Evolutionary conservation across 2,329 filamentous ascomycete genomes (phyloP), one percentile per base, ranked within the genome.

Genomic region (Fusarium sp.): DNA sequence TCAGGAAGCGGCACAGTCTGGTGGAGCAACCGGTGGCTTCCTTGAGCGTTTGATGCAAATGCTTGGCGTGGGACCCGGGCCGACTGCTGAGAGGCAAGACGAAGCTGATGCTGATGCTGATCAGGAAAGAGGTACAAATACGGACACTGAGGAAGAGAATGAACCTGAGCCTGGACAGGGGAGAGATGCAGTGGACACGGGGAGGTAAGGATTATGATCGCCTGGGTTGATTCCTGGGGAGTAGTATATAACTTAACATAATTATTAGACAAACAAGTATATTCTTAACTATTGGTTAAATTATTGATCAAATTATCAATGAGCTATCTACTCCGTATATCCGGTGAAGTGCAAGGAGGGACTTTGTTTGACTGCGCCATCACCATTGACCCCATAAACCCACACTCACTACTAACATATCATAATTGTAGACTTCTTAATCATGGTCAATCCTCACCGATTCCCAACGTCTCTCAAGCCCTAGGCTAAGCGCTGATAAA

Each of bases 1-100:
- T 9, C 74, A 74, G 47, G 75, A 72, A 22, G 69, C 76, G 17
- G 68, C 72, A n/a, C 56, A 62, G 19, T 59, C 65, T 45, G 70
- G 65, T 19, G 68, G 71, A 19, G 72, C 69, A 30, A 69, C 74
- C 7, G 78, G 78, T 7, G 78, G 78, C 7, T 22, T 78, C 23
- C 48, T 63, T 48, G 60, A 39, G 33, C 56, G 32, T 59, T 44
- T 70, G 49, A 56, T 56, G 64, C 45, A 60, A 23, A 49, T 56
- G 63, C 57, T 58, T 62, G 62, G 66, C 49, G 39, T 68, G 22
- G 41, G 47, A 44, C 44, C 55, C 66, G 66, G 57, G 46, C 67
- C 67, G 66, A 67, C 52, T 69, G 44, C 20, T 13, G 40, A 66
- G 25, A 49, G 48, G 41, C 47, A 40, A n/a, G 50, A 56, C 25